Evolutionary conservation across 306 rosid species (phyloP).

Genomic region (Geum urbanum): DNA sequence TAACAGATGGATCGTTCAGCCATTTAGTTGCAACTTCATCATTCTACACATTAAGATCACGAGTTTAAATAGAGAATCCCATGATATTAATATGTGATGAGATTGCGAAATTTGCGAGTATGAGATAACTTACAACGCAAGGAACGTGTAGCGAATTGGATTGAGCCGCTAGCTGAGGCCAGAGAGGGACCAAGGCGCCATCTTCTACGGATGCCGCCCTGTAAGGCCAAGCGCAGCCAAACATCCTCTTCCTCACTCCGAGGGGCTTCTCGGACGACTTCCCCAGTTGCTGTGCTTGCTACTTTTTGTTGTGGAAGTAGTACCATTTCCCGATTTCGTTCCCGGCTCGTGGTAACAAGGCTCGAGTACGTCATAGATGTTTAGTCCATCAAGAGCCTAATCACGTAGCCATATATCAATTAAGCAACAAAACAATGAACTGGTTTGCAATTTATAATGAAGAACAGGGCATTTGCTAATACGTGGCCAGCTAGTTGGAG

Average conservation of each 20-base stretch:
- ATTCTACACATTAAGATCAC: constrained; percentile 22
- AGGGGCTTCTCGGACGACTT: constrained; percentile 47
- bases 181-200: constrained; percentile 55
- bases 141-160: constrained; percentile 15
- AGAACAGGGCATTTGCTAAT: background rate
- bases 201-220: constrained; percentile 52
- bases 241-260: constrained; percentile 59
- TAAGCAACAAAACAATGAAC: background rate
- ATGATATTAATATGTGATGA: background rate
- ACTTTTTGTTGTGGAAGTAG: constrained; percentile 10
- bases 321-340: background rate
- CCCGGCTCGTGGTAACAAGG: constrained; percentile 53
- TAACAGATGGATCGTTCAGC: constrained; percentile 54
- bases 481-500: constrained; percentile 34
- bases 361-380: constrained; percentile 61
- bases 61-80: background rate
- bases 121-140: constrained; percentile 31
- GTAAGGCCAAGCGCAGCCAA: constrained; percentile 80
- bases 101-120: background rate
- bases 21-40: constrained; percentile 63
- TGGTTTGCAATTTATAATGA: background rate
- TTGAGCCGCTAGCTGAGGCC: constrained; percentile 49
- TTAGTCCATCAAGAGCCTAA: constrained; percentile 50
- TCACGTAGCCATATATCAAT: background rate
- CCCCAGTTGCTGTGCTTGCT: constrained; percentile 36